phyloP scores from a whole-genome alignment of 805 yeast genomes.

The Kluyveromyces siamensis region DNA sequence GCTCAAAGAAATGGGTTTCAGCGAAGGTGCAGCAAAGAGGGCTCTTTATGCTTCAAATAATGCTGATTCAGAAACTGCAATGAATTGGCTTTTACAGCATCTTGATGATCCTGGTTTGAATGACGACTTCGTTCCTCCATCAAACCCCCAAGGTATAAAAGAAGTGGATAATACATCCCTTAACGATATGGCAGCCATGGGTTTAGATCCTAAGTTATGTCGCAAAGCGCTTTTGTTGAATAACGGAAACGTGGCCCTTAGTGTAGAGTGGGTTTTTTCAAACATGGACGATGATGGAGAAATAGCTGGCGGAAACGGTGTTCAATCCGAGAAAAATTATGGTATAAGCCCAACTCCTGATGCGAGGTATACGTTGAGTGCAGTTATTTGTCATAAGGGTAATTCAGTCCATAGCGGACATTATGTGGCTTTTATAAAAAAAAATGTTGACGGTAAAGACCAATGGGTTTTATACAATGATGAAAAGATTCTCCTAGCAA shows the following conservation, averaged over 20 bases:
- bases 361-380: constrained; percentile 34
- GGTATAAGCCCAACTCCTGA: constrained; percentile 11
- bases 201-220: constrained; percentile 59
- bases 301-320: constrained; percentile 25
- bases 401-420: constrained; percentile 86
- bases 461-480: constrained; percentile 81
- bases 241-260: constrained; percentile 54
- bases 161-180: constrained; percentile 20
- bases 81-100: constrained; percentile 85
- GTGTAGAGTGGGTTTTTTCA: constrained; percentile 86
- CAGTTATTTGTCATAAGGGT: constrained; percentile 84
- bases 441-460: constrained; percentile 28
- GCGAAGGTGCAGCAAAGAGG: constrained; percentile 50
- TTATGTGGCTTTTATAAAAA: constrained; percentile 68
- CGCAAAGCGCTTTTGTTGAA: constrained; percentile 59
- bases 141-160: background rate
- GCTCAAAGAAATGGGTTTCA: constrained; percentile 81
- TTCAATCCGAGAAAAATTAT: constrained; percentile 5
- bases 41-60: constrained; percentile 74
- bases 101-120: constrained; percentile 81
- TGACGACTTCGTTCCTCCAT: constrained; percentile 40
- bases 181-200: constrained; percentile 48
- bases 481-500: constrained; percentile 68
- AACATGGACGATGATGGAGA: constrained; percentile 74
- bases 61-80: constrained; percentile 53